These are phyloP conservation scores for Conticribra weissflogii DNA, from an alignment of 108 stramenopile species.

Conservation along the genomic window DNA sequence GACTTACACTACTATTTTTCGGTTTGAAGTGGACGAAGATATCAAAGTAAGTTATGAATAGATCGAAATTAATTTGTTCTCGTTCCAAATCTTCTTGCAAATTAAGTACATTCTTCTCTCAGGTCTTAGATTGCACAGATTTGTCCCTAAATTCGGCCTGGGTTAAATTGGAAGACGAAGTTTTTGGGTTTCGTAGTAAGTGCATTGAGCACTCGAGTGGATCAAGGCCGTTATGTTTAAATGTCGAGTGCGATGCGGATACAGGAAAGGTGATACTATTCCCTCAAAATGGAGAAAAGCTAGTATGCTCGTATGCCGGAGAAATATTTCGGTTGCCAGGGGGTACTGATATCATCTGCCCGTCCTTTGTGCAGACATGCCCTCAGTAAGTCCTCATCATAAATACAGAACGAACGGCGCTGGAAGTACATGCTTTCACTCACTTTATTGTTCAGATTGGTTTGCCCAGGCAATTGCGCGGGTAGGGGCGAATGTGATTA, in stretches of 20 bases:
- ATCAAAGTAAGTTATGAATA: neutral
- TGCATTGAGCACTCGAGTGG: slow-evolving; percentile 38
- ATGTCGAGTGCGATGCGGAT: slow-evolving; percentile 29
- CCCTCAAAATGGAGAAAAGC: slow-evolving; percentile 12
- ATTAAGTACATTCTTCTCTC: neutral
- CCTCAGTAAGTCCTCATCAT: slow-evolving; percentile 30
- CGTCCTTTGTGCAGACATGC: slow-evolving; percentile 37
- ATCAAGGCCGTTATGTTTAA: slow-evolving; percentile 33
- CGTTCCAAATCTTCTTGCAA: neutral
- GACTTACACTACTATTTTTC: slow-evolving; percentile 33
- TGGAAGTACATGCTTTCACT: neutral
- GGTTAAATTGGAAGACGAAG: slow-evolving; percentile 32
- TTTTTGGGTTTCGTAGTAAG: slow-evolving; percentile 27
- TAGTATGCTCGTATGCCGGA: slow-evolving; percentile 35
- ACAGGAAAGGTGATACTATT: slow-evolving; percentile 25
- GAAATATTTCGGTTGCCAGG: slow-evolving; percentile 34
- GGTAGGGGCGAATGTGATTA: slow-evolving; percentile 50
- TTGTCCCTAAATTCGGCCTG: slow-evolving; percentile 11
- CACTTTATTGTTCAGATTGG: slow-evolving; percentile 5
- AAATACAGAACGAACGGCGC: too few species aligned
- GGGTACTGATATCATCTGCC: slow-evolving; percentile 40
- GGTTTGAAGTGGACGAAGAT: slow-evolving; percentile 33
- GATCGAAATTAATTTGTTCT: neutral
- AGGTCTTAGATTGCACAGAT: slow-evolving; percentile 34
- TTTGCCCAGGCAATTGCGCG: slow-evolving; percentile 47